Conservation (phyloP, 2,329 filamentous ascomycete genomes). For the Paecilomyces sp. region DNA sequence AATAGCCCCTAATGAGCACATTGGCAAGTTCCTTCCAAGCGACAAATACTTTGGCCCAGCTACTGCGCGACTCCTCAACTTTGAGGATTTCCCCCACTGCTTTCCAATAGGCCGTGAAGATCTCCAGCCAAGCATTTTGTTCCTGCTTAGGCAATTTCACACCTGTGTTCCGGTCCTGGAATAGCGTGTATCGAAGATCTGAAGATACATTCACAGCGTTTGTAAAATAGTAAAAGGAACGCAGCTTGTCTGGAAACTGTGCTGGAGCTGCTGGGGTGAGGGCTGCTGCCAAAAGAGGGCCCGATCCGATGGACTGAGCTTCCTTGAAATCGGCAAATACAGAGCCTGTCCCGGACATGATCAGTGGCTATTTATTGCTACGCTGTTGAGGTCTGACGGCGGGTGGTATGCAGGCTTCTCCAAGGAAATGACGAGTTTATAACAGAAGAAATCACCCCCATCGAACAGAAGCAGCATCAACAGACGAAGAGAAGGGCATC, state of each 20-base stretch:
- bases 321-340: constrained; percentile 67
- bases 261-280: constrained; percentile 63
- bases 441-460: background rate
- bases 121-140: constrained; percentile 73
- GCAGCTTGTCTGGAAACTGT: constrained; percentile 58
- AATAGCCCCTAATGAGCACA: constrained; percentile 72
- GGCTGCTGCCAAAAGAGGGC: constrained; percentile 66
- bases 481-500: background rate
- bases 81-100: constrained; percentile 66
- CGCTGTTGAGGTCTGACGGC: background rate
- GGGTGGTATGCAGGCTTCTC: background rate
- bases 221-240: constrained; percentile 63
- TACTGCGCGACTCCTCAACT: constrained; percentile 54
- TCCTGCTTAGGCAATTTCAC: constrained; percentile 58
- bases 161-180: constrained; percentile 53
- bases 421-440: background rate
- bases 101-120: constrained; percentile 80
- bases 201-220: constrained; percentile 58
- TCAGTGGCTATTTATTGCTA: constrained; percentile 3
- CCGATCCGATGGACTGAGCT: constrained; percentile 59
- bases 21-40: constrained; percentile 81
- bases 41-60: constrained; percentile 79
- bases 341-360: constrained; percentile 18
- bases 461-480: background rate
- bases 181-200: constrained; percentile 64